phyloP scores from a whole-genome alignment of 352 stramenopile genomes.

The Phytophthora hibernalis region DNA sequence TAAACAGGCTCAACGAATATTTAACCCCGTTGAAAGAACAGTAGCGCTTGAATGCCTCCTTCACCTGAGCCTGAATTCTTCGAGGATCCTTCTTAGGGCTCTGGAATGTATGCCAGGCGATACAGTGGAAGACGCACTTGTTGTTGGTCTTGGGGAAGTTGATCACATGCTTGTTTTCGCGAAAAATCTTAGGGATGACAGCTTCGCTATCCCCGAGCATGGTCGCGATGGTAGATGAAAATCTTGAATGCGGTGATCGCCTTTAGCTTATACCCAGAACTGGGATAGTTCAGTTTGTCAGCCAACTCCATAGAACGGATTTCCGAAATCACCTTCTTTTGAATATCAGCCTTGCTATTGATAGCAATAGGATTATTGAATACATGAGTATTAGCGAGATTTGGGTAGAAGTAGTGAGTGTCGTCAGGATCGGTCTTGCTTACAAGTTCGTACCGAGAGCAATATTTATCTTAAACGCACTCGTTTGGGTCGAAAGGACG shows the following conservation, averaged over 20 bases:
- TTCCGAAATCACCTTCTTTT: slow-evolving; percentile 12
- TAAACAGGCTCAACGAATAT: slow-evolving; percentile 4
- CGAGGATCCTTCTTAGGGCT: slow-evolving; percentile 6
- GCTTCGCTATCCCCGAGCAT: slow-evolving; percentile 22
- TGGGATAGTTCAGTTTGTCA: slow-evolving; percentile 14
- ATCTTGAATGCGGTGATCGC: slow-evolving; percentile 15
- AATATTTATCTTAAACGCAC: slow-evolving; percentile 5
- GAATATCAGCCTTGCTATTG: slow-evolving; percentile 16
- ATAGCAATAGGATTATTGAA: background rate
- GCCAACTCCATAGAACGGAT: slow-evolving; percentile 15
- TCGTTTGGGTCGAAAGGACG: slow-evolving; percentile 18
- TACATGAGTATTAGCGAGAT: too few relatives aligned
- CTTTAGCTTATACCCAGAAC: background rate
- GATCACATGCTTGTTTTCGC: slow-evolving; percentile 29
- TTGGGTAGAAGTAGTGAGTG: too few relatives aligned
- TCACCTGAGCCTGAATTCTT: too few relatives aligned
- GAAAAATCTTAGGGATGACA: slow-evolving; percentile 26
- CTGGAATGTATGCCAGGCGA: too few relatives aligned
- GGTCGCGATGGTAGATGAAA: slow-evolving; percentile 21
- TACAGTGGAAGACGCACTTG: background rate
- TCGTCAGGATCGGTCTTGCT: too few relatives aligned
- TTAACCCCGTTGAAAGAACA: slow-evolving; percentile 2
- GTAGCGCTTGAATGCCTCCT: too few relatives aligned
- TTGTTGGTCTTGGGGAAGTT: slow-evolving; percentile 38
- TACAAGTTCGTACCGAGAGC: too few relatives aligned